Base-by-base conservation (phyloP, 192 early-diverging fungal species). In the Backusella australiensis region DNA sequence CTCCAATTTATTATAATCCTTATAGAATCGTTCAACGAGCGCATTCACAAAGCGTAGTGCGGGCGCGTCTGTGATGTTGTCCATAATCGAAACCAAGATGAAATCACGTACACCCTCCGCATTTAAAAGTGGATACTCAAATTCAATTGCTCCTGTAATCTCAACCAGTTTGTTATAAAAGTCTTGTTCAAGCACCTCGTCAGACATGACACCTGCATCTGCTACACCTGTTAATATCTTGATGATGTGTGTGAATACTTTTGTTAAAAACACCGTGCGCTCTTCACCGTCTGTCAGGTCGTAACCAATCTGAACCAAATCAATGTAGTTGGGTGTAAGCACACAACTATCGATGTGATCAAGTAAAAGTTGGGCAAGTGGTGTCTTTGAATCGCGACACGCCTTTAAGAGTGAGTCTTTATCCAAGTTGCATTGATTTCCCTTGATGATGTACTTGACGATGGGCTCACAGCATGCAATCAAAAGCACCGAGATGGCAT, bases 31-130 rank as follows among this genome's bases (percentile, higher is more conserved):
- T 34, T 77, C 72, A 1, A 85, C 80, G 19, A 90, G 69, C 11
- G 56, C 71, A 32, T 75, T 79, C 4, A 81, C 71, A 75, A 86
- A 88, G 0, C 76, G 74, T 29, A 90, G 67, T 12, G 86, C 69
- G 29, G 78, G 72, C n/a, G 83, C 63, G 32, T 86, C 80, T 2
- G 81, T 82, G 29, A 86, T 53, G 34, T 80, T 78, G 34, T 86
- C 83, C 34, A 84, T 73, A 19, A 86, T 42, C 2, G 81, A 72
- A 2, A 77, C 75, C 19, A 86, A 75, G 5, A 86, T 71, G 69
- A 76, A 86, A 53, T 86, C 82, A 38, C 83, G 80, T 5, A 83
- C 71, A 65, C 72, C 71, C 12, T 84, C 83, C 7, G 74, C 49
- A 39, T 84, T 79, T 7, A 86, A 49, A 34, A 41, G 34, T n/a